Conservation (phyloP, 306 rosid species). For the Senna siamea region DNA sequence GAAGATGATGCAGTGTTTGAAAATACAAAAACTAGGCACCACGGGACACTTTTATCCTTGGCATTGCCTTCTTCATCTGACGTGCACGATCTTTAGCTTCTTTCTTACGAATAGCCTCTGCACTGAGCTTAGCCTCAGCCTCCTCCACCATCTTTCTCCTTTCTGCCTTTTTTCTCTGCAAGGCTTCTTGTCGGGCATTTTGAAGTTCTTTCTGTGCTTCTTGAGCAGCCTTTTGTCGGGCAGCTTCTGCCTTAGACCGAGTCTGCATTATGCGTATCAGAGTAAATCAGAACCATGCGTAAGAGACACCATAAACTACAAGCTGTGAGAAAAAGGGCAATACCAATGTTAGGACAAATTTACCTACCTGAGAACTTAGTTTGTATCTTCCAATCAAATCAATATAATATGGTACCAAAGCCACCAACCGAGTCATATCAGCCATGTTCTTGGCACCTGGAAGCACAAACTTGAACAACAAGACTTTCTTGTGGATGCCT, state of each 20-base stretch:
- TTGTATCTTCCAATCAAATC: constrained; percentile 86
- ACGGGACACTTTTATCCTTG: constrained; percentile 87
- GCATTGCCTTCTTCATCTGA: constrained; percentile 89
- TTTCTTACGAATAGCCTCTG: constrained; percentile 78
- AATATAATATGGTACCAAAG: constrained; percentile 85
- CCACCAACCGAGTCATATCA: constrained; percentile 84
- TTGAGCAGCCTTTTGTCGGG: constrained; percentile 74
- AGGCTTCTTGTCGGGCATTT: constrained; percentile 82
- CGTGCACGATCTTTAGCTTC: constrained; percentile 95
- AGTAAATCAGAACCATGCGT: constrained; percentile 22
- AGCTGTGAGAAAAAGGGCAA: not conserved
- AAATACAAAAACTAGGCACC: constrained; percentile 49
- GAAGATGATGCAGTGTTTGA: constrained; percentile 1
- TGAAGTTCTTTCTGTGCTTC: constrained; percentile 86
- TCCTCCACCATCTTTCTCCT: constrained; percentile 87
- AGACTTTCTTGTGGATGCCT: constrained; percentile 76
- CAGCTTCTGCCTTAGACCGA: constrained; percentile 77
- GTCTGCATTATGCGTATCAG: constrained; percentile 56
- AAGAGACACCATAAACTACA: not conserved
- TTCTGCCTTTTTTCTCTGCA: constrained; percentile 90
- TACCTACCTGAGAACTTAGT: constrained; percentile 85
- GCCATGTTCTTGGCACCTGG: constrained; percentile 80
- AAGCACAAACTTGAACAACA: constrained; percentile 87
- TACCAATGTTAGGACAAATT: not conserved
- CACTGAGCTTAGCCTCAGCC: constrained; percentile 88